These are phyloP conservation scores for Papiliotrema fonsecae DNA, from an alignment of 1,284 basidiomycete genomes.

Conservation along the genomic window DNA sequence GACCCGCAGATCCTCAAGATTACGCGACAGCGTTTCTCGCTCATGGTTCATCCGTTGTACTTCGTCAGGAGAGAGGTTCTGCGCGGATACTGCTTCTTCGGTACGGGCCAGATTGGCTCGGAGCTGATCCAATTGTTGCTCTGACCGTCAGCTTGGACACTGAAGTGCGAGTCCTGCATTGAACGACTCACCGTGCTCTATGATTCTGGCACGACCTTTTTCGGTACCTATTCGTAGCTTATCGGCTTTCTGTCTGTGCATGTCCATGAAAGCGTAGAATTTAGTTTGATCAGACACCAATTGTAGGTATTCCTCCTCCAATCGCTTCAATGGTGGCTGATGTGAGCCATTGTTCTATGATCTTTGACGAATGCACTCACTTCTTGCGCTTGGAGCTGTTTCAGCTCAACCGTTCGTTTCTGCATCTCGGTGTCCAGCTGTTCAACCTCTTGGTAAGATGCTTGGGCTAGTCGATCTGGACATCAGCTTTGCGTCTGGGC, in stretches of 20 bases:
- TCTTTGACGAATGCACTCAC: conserved; percentile 12
- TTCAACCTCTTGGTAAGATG: conserved; percentile 33
- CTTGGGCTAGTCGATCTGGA: conserved; percentile 31
- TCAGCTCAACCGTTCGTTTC: conserved; percentile 28
- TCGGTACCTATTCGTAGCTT: conserved; percentile 34
- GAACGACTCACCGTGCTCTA: conserved; percentile 28
- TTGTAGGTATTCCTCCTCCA: conserved; percentile 42
- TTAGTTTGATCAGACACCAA: conserved; percentile 45
- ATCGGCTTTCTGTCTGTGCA: conserved; percentile 40
- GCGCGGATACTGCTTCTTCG: conserved; percentile 63
- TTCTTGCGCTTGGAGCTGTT: conserved; percentile 37
- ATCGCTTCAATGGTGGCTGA: conserved; percentile 37
- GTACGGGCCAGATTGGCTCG: conserved; percentile 59
- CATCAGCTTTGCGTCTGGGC: not conserved
- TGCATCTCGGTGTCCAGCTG: conserved; percentile 28
- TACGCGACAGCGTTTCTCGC: conserved; percentile 63
- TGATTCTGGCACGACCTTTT: conserved; percentile 24
- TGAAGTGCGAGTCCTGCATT: not conserved
- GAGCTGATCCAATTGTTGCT: conserved; percentile 58
- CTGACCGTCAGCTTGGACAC: conserved; percentile 25
- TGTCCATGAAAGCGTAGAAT: conserved; percentile 41
- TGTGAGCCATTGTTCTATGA: conserved; percentile 2
- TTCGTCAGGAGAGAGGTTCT: conserved; percentile 80
- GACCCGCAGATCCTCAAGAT: conserved; percentile 68
- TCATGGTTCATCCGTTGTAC: conserved; percentile 80